Conservation (phyloP, 1,284 basidiomycete genomes). For the Boletus smithii region DNA sequence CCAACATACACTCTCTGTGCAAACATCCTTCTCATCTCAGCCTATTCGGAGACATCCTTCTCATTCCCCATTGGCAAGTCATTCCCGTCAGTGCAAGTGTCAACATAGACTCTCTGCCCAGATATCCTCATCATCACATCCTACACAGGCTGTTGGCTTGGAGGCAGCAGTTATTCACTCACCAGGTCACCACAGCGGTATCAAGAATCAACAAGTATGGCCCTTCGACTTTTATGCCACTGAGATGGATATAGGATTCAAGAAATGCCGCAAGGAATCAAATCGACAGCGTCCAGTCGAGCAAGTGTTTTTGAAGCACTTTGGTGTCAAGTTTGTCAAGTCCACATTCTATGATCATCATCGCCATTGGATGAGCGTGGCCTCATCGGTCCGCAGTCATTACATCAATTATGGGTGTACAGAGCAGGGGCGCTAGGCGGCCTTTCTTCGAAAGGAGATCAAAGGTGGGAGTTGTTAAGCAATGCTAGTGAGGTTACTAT, state of each 20-base stretch:
- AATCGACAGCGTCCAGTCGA: neutral
- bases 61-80: no score
- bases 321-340: neutral
- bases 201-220: neutral
- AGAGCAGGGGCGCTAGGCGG: neutral
- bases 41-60: no score
- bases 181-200: neutral
- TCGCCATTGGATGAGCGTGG: neutral
- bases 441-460: neutral
- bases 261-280: neutral
- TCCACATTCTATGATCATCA: constrained; percentile 2
- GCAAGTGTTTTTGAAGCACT: neutral
- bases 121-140: neutral
- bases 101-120: no score
- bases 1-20: no score
- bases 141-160: neutral
- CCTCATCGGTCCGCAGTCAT: neutral
- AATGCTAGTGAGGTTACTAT: neutral
- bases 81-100: no score
- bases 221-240: constrained; percentile 2
- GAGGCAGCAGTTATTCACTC: no score
- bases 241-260: constrained; percentile 2
- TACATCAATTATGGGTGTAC: neutral
- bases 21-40: no score
- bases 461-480: neutral